Evolutionary conservation across 2,329 filamentous ascomycete genomes (phyloP).

Genomic region (Botrytis elliptica): DNA sequence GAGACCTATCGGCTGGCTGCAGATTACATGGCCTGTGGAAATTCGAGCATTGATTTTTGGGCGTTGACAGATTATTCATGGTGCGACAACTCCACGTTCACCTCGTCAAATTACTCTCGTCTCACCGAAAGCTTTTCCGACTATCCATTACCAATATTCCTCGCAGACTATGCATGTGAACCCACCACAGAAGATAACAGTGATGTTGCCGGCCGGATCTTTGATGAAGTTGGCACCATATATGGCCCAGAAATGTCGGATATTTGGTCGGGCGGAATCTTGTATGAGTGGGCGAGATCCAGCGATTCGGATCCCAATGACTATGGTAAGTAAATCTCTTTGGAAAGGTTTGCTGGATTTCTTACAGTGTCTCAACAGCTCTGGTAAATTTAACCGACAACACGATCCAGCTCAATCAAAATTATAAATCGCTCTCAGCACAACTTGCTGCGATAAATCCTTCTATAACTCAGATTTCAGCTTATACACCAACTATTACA

Average conservation of each 20-base stretch:
- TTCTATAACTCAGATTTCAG: constrained; percentile 60
- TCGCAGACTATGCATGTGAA: not conserved
- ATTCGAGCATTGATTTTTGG: not conserved
- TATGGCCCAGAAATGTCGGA: not conserved
- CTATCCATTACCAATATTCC: not conserved
- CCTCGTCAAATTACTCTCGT: not conserved
- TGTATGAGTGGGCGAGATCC: not conserved
- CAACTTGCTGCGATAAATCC: constrained; percentile 49
- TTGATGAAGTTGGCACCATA: not conserved
- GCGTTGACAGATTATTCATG: not conserved
- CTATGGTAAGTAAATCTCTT: not conserved
- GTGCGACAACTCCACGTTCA: not conserved
- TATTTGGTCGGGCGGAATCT: not conserved
- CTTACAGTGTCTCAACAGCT: constrained; percentile 2
- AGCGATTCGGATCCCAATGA: not conserved
- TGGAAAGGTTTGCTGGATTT: not conserved
- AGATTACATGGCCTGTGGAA: not conserved
- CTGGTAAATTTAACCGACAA: constrained; percentile 42
- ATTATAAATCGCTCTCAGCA: constrained; percentile 61
- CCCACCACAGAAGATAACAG: not conserved
- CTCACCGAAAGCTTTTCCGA: not conserved
- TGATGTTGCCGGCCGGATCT: not conserved
- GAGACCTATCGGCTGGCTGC: not conserved
- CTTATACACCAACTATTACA: constrained; percentile 49
- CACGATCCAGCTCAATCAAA: constrained; percentile 62